Percentiles rank a stretch among this genome's conserved stretches.
phyloP scores from a whole-genome alignment of 345 rosid species.

The Eutrema heterophyllum region DNA sequence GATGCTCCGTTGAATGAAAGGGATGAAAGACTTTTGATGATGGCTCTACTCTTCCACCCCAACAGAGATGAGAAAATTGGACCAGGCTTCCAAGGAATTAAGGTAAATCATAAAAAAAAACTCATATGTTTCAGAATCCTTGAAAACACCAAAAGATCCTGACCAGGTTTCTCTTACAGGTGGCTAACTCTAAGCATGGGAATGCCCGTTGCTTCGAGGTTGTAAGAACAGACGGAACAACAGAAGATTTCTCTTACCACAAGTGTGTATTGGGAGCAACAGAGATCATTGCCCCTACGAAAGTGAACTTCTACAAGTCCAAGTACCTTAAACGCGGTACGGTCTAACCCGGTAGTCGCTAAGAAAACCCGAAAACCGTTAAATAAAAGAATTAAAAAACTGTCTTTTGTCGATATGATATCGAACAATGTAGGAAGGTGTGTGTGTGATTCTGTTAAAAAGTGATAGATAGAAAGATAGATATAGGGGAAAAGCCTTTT shows the following conservation, averaged over 20 bases:
- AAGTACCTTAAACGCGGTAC: constrained; percentile 22
- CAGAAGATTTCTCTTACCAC: constrained; percentile 80
- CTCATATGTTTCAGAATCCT: neutral
- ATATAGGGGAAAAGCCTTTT: constrained; percentile 30
- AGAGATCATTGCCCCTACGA: constrained; percentile 61
- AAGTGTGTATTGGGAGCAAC: constrained; percentile 76
- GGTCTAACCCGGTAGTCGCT: neutral
- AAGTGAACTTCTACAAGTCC: constrained; percentile 41
- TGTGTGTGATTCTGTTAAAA: constrained; percentile 2
- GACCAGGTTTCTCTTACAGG: constrained; percentile 38
- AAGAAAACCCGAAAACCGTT: neutral
- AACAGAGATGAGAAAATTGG: constrained; percentile 71
- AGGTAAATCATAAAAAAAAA: constrained; percentile 36
- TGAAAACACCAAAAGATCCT: neutral
- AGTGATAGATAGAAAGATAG: constrained; percentile 18
- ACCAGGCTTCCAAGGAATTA: constrained; percentile 52
- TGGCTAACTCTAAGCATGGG: constrained; percentile 53
- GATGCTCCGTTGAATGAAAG: constrained; percentile 47
- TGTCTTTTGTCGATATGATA: neutral
- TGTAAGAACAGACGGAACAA: constrained; percentile 63
- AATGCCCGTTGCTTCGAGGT: constrained; percentile 65
- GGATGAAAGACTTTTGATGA: constrained; percentile 45
- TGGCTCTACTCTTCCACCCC: constrained; percentile 73
- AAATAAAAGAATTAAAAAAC: neutral
- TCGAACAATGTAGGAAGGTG: constrained; percentile 8